Evolutionary conservation across 148 eudicot genomes (phyloP).

Genomic region (Hydrangea macrophylla): DNA sequence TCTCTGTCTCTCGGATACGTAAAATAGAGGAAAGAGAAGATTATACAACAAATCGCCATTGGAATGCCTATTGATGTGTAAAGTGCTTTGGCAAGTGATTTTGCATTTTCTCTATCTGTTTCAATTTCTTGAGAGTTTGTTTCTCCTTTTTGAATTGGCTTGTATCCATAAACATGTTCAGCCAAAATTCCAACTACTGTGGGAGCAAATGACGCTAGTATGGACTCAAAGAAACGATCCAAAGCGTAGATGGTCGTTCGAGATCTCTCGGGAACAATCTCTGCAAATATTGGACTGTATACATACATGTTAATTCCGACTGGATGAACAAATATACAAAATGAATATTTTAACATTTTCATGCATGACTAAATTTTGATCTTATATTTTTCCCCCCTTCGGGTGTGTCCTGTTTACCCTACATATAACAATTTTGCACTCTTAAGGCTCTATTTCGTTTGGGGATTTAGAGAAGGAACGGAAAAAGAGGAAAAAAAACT

Average conservation of each 20-base stretch:
- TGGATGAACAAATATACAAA: neutral
- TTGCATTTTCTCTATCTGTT: conserved; percentile 61
- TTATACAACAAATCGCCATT: conserved; percentile 46
- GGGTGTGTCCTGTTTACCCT: no score
- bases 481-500: no score
- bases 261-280: conserved; percentile 73
- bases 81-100: conserved; percentile 66
- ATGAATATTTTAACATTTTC: no score
- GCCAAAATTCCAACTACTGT: conserved; percentile 66
- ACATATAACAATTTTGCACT: no score
- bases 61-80: conserved; percentile 55
- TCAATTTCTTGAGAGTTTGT: conserved; percentile 21
- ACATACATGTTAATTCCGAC: conserved; percentile 26
- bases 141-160: conserved; percentile 56
- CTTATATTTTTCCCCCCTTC: no score
- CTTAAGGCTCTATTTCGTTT: no score
- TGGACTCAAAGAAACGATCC: conserved; percentile 71
- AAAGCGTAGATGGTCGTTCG: conserved; percentile 74
- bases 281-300: conserved; percentile 78
- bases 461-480: no score
- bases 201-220: conserved; percentile 76
- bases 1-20: conserved; percentile 74
- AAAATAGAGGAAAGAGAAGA: conserved; percentile 67
- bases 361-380: no score
- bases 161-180: conserved; percentile 61